These are phyloP conservation scores for Colletotrichum sp. DNA, from an alignment of 2,329 filamentous ascomycete genomes.

Conservation along the genomic window DNA sequence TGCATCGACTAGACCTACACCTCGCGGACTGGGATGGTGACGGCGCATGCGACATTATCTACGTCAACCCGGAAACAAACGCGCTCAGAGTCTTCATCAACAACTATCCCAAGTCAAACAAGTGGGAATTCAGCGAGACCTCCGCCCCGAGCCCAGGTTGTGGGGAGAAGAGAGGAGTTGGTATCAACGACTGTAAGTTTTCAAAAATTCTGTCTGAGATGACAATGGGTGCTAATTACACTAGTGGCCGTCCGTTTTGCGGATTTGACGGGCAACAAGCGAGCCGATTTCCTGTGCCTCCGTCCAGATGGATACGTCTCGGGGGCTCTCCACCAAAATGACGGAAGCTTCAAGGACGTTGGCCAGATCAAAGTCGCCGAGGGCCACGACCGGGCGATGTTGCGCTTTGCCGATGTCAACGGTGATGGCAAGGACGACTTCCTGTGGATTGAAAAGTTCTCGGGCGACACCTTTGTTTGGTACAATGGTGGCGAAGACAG, in stretches of 20 bases:
- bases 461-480: constrained; percentile 33
- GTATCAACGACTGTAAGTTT: not conserved
- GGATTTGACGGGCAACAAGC: not conserved
- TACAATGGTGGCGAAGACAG: constrained; percentile 26
- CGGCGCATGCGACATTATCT: constrained; percentile 37
- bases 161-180: not conserved
- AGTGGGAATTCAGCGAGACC: not conserved
- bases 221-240: constrained; percentile 17
- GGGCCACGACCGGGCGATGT: constrained; percentile 37
- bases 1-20: constrained; percentile 34
- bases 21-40: constrained; percentile 42
- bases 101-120: not conserved
- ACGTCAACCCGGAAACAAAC: not conserved
- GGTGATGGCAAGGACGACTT: constrained; percentile 40
- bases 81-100: not conserved
- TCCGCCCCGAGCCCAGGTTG: not conserved
- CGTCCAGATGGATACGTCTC: constrained; percentile 26
- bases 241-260: not conserved
- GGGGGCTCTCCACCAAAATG: constrained; percentile 27
- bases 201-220: no score
- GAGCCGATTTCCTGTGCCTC: constrained; percentile 39
- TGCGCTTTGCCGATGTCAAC: constrained; percentile 43
- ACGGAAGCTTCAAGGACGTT: constrained; percentile 20
- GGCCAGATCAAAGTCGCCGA: constrained; percentile 32
- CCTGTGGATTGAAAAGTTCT: constrained; percentile 39